Conservation (phyloP, 345 rosid species). For the Psidium guajava region DNA sequence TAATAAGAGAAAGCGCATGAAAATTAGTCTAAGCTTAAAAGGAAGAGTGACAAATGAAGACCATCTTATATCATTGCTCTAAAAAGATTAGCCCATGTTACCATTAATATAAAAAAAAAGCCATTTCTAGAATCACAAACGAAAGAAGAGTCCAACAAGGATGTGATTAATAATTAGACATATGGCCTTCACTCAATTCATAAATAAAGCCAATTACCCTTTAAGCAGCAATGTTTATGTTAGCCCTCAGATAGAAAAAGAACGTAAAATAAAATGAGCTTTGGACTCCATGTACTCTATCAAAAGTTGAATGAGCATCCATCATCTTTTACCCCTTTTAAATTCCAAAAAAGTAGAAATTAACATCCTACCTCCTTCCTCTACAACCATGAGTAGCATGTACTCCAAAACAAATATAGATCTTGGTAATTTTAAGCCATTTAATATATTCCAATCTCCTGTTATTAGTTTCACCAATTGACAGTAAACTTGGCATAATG, state of each 20-base stretch:
- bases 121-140: not conserved
- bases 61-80: conserved; percentile 36
- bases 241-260: not conserved
- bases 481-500: not conserved
- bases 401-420: not conserved
- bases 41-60: conserved; percentile 13
- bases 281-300: not conserved
- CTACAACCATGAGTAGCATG: no score
- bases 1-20: no score
- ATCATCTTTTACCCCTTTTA: not conserved
- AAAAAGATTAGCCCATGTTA: conserved; percentile 15
- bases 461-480: not conserved
- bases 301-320: not conserved
- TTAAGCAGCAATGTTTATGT: no score
- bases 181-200: no score
- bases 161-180: no score
- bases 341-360: no score
- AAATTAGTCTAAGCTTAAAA: not conserved
- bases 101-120: conserved; percentile 17
- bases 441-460: not conserved
- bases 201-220: no score
- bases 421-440: not conserved
- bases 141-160: no score
- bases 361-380: not conserved
- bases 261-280: not conserved